Base-by-base conservation (phyloP, 2,329 filamentous ascomycete species). In the Neopestalotiopsis sp. region DNA sequence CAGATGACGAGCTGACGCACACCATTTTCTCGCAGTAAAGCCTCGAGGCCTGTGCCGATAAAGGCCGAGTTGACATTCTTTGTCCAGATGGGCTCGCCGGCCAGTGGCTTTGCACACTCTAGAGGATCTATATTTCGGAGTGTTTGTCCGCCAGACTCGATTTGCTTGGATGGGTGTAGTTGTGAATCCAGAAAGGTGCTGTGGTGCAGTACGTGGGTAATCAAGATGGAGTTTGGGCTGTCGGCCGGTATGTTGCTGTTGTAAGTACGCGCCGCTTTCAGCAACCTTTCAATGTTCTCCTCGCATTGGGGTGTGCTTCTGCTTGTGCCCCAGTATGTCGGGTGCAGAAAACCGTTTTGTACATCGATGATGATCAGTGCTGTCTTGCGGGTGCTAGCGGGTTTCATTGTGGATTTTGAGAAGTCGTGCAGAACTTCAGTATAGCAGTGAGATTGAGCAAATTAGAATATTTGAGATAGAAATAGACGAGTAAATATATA, bases 341-440 rank as follows among this genome's bases (percentile, higher is more conserved):
- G 76, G 45, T 82, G 75, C 17, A 71, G 74, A 73, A 86, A 83
- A 59, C 73, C 83, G 30, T 79, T 73, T 74, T 86, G 84, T 53
- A 84, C 81, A 74, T 87, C 84, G 66, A 86, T 84, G 12, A 86
- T 74, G 65, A 86, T 77, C 42, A 86, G 77, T 5, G 81, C 83
- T 1, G 83, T 84, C 34, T 76, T 79, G 42, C 66, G 66, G 7
- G 30, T 63, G 2, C 68, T 65, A 1, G 68, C 68, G 0, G 70
- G 13, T 65, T 73, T 74, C 75, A 77, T 76, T 4, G 30, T 45
- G 28, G 13, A 10, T 38, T 38, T 10, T 10, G 10, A 38, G 5
- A 38, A 38, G 34, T 38, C 1, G 13, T 28, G 28, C 58, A 61
- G 1, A 61, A 9, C 20, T 34, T 56, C 24, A 28, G 49, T 56